Evolutionary conservation across 192 early-diverging fungal species (phyloP).

Genomic region (Chytriomyces confervae): DNA sequence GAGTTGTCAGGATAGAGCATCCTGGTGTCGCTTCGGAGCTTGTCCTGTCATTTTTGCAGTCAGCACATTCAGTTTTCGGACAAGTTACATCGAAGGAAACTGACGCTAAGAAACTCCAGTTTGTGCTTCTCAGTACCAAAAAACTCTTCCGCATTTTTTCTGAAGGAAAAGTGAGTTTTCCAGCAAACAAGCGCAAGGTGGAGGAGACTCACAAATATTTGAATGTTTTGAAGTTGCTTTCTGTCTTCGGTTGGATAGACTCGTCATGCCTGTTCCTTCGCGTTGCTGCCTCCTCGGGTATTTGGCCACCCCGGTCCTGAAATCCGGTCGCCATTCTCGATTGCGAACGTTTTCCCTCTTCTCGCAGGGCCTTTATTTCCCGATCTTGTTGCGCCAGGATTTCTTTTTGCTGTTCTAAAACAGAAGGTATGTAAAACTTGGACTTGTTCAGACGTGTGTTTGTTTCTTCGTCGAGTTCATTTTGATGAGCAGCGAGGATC

Average conservation of each 20-base stretch:
- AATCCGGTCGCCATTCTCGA: neutral
- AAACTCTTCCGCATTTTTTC: constrained; percentile 4
- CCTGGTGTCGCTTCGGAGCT: constrained; percentile 8
- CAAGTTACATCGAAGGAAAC: neutral
- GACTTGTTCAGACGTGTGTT: neutral
- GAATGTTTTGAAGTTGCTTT: no score
- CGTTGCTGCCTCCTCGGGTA: no score
- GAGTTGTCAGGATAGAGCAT: constrained; percentile 9
- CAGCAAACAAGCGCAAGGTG: no score
- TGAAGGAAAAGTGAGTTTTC: neutral
- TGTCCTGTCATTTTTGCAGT: neutral
- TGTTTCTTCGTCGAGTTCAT: neutral
- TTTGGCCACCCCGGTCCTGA: neutral
- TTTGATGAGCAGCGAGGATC: constrained; percentile 11
- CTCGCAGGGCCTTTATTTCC: constrained; percentile 17
- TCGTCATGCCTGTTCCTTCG: no score
- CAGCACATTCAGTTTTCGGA: neutral
- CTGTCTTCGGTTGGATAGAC: no score
- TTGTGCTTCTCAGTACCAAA: constrained; percentile 12
- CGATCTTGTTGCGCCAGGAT: constrained; percentile 28
- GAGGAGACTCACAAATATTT: no score
- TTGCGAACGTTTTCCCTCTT: neutral
- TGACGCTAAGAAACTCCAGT: neutral
- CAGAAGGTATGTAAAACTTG: constrained; percentile 27
- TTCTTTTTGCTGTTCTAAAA: constrained; percentile 26